phyloP scores from a whole-genome alignment of 192 early-diverging fungal genomes.

The Dissophora ornata region DNA sequence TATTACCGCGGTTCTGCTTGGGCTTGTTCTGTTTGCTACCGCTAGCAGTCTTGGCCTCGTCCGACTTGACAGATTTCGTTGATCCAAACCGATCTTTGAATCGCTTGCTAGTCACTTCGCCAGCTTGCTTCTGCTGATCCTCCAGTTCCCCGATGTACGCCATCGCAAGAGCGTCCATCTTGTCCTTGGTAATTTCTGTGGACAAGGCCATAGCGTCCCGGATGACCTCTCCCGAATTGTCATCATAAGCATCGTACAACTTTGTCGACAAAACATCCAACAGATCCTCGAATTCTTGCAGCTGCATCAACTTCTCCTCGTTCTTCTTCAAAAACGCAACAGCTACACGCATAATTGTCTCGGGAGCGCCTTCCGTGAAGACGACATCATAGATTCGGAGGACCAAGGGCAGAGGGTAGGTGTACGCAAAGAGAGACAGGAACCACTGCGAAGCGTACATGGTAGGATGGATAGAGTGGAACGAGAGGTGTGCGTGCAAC shows the following conservation, averaged over 20 bases:
- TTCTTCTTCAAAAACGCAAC: constrained; percentile 90
- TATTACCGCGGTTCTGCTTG: constrained; percentile 20
- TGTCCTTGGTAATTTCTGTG: constrained; percentile 71
- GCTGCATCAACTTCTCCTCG: constrained; percentile 70
- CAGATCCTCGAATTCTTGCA: constrained; percentile 82
- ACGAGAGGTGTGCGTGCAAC: constrained; percentile 79
- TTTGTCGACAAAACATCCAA: constrained; percentile 86
- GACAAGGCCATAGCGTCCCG: constrained; percentile 80
- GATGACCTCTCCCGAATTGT: constrained; percentile 72
- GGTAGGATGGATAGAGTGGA: constrained; percentile 77
- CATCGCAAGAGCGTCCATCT: constrained; percentile 76
- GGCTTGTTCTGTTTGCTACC: constrained; percentile 7
- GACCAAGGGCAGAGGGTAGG: constrained; percentile 90
- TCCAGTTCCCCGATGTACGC: constrained; percentile 64
- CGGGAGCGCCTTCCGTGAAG: constrained; percentile 91
- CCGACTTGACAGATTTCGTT: constrained; percentile 3
- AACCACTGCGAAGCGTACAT: constrained; percentile 99
- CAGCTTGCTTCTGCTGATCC: constrained; percentile 63
- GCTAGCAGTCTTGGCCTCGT: background rate
- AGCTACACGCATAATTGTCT: constrained; percentile 88
- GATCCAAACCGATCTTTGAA: constrained; percentile 61
- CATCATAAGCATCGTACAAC: constrained; percentile 82
- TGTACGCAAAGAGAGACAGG: constrained; percentile 96
- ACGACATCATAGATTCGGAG: constrained; percentile 93
- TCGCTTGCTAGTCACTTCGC: constrained; percentile 59